A percentile compares a stretch with the other conserved stretches of the same genome.
phyloP scores from a whole-genome alignment of 225 moss, liverwort and hornwort species.

The Pseudisothecium myosuroides region DNA sequence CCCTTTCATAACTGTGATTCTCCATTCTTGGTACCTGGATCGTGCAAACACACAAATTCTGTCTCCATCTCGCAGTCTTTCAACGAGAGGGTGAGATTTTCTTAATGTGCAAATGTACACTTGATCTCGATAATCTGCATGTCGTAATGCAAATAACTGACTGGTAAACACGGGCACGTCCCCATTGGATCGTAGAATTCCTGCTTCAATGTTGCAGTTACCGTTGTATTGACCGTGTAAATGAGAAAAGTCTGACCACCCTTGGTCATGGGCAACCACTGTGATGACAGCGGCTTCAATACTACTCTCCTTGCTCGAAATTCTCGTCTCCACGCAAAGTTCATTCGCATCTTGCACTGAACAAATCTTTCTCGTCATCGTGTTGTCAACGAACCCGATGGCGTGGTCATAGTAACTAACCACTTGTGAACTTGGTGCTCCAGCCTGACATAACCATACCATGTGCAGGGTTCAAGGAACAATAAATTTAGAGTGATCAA shows the following conservation, averaged over 20 bases:
- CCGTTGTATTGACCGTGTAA: neutral
- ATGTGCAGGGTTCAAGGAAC: neutral
- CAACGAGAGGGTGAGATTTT: neutral
- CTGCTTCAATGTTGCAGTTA: neutral
- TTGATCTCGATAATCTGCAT: constrained; percentile 6
- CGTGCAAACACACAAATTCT: neutral
- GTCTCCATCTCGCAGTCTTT: neutral
- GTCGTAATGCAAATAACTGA: neutral
- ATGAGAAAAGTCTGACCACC: neutral
- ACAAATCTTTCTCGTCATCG: neutral
- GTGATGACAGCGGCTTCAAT: constrained; percentile 2
- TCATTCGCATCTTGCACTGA: neutral
- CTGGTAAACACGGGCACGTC: neutral
- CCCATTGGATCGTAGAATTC: neutral
- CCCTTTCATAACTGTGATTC: constrained; percentile 22
- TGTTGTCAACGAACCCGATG: neutral
- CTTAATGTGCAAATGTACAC: constrained; percentile 13
- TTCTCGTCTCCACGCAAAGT: neutral
- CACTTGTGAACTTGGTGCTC: neutral
- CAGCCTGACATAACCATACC: neutral
- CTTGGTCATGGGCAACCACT: constrained; percentile 26
- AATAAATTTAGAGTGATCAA: neutral
- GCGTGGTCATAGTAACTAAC: constrained; percentile 16
- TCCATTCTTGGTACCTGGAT: neutral
- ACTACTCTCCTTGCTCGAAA: neutral